phyloP scores from a whole-genome alignment of 2,329 filamentous ascomycete genomes.

The Bipolaris zeicola region DNA sequence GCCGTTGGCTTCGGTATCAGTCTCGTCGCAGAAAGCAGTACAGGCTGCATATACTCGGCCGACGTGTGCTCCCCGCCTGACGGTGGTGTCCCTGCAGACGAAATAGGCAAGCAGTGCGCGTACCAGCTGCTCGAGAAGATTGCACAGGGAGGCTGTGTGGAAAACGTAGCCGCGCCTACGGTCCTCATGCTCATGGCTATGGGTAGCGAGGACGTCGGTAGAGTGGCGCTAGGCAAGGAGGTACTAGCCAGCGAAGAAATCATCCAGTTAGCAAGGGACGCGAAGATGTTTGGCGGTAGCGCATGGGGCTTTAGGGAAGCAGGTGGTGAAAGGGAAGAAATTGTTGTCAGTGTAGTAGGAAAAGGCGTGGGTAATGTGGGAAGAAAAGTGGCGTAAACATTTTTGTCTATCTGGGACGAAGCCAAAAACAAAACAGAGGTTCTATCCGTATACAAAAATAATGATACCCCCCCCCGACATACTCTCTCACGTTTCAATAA shows the following conservation, averaged over 20 bases:
- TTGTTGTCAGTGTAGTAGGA: conserved; percentile 90
- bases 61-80: conserved; percentile 76
- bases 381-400: conserved; percentile 73
- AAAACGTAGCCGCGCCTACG: conserved; percentile 71
- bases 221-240: conserved; percentile 79
- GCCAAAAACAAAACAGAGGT: conserved; percentile 1
- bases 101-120: conserved; percentile 85
- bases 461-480: conserved; percentile 20
- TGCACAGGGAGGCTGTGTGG: conserved; percentile 80
- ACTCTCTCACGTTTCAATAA: too few relatives aligned
- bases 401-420: neutral
- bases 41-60: conserved; percentile 84
- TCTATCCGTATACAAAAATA: conserved; percentile 9
- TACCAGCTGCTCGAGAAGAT: conserved; percentile 87
- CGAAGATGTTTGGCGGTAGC: conserved; percentile 85
- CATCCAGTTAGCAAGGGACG: conserved; percentile 79
- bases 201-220: conserved; percentile 94
- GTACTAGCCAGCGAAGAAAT: conserved; percentile 81
- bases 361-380: conserved; percentile 93
- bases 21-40: conserved; percentile 89
- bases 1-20: conserved; percentile 92
- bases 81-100: conserved; percentile 85
- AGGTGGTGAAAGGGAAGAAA: conserved; percentile 63
- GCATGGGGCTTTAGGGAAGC: conserved; percentile 81
- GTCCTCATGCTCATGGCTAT: conserved; percentile 93